A percentile compares a stretch with the other conserved stretches of the same genome.
phyloP scores from a whole-genome alignment of 139 green algal species.

The Asterochloris sp. region DNA sequence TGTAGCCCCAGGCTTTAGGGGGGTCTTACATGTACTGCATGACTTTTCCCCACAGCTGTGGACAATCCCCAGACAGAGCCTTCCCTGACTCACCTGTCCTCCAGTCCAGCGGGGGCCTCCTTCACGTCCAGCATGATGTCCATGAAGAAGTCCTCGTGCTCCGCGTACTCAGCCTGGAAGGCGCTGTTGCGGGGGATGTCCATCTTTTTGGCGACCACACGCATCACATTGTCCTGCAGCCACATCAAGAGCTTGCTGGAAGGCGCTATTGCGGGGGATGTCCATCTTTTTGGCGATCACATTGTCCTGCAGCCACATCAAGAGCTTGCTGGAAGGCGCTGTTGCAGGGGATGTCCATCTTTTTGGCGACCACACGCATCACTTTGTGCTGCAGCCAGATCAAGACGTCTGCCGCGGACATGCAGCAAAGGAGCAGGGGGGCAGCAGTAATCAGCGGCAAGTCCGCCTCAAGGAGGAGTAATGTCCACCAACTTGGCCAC shows the following conservation, averaged over 20 bases:
- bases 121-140: conserved; percentile 32
- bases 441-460: too few species aligned
- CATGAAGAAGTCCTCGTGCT: conserved; percentile 47
- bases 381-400: background rate
- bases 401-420: too few species aligned
- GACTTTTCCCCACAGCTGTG: too few species aligned
- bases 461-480: too few species aligned
- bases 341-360: conserved; percentile 21
- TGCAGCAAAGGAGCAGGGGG: too few species aligned
- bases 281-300: conserved; percentile 20
- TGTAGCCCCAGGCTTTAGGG: too few species aligned
- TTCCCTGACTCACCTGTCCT: background rate
- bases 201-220: conserved; percentile 14
- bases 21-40: too few species aligned
- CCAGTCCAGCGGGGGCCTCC: background rate
- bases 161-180: conserved; percentile 16
- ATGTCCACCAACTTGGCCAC: too few species aligned
- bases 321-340: conserved; percentile 9
- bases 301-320: too few species aligned
- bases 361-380: background rate
- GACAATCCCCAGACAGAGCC: background rate
- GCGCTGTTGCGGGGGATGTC: conserved; percentile 15
- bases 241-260: background rate
- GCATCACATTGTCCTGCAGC: background rate
- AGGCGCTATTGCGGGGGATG: conserved; percentile 4